phyloP scores from a whole-genome alignment of 2,329 filamentous ascomycete species.

The Chaetomiaceae sp. region DNA sequence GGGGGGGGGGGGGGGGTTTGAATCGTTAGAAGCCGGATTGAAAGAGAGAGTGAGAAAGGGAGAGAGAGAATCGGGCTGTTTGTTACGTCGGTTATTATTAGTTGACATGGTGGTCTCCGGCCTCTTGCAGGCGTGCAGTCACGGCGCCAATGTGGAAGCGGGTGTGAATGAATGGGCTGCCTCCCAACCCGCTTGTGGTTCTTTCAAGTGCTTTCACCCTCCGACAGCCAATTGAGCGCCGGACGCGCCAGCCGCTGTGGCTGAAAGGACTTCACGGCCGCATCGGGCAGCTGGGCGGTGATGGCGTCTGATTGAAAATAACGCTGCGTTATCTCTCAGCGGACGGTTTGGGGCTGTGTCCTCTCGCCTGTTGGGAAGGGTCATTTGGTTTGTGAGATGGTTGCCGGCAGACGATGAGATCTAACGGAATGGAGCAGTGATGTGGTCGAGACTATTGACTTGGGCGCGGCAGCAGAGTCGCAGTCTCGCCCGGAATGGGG shows the following conservation, averaged over 20 bases:
- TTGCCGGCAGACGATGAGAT: no score
- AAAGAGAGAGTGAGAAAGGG: no score
- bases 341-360: neutral
- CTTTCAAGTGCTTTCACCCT: neutral
- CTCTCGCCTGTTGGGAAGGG: no score
- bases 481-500: neutral
- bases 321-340: neutral
- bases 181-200: neutral
- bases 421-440: neutral
- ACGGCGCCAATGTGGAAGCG: neutral
- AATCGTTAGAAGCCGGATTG: no score
- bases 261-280: conserved; percentile 7
- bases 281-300: neutral
- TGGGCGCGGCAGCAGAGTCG: neutral
- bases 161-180: neutral
- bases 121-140: neutral
- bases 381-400: no score
- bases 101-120: neutral
- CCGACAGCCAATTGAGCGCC: conserved; percentile 1
- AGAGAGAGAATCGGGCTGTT: neutral
- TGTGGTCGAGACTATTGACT: neutral
- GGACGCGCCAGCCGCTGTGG: conserved; percentile 20
- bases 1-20: neutral
- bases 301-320: no score
- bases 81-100: no score